A percentile compares a stretch with the other conserved stretches of the same genome.
Conservation (phyloP, 2,329 filamentous ascomycete species). For the Beauveria varroae region DNA sequence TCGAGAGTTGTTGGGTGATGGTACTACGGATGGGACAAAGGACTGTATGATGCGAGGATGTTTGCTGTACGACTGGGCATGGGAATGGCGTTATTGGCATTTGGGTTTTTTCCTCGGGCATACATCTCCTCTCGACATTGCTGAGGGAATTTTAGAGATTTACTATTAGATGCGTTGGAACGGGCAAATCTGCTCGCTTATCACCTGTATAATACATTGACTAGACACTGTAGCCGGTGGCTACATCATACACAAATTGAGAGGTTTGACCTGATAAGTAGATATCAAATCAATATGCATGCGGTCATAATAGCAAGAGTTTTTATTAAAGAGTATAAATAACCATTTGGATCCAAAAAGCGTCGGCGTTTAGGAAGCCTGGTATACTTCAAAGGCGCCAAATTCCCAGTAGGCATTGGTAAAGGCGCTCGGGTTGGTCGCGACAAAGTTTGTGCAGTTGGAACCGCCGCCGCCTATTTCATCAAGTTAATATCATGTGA, state of each 20-base stretch:
- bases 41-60: not conserved
- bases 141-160: not conserved
- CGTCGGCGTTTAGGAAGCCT: slow-evolving; percentile 18
- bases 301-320: not conserved
- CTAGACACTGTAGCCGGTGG: slow-evolving; percentile 13
- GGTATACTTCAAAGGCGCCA: slow-evolving; percentile 51
- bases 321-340: not conserved
- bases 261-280: not conserved
- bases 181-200: slow-evolving; percentile 1
- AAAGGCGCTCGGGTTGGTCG: slow-evolving; percentile 48
- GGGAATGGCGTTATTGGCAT: slow-evolving; percentile 20
- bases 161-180: not conserved
- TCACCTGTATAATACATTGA: slow-evolving; percentile 24
- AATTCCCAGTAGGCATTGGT: slow-evolving; percentile 59
- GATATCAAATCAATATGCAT: not conserved
- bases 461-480: slow-evolving; percentile 40
- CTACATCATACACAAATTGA: not conserved
- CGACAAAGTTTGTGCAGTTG: slow-evolving; percentile 50
- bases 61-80: slow-evolving; percentile 17
- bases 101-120: slow-evolving; percentile 17
- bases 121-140: slow-evolving; percentile 13
- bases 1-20: not conserved
- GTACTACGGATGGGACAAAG: not conserved
- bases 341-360: not conserved
- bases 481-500: slow-evolving; percentile 15